These are phyloP conservation scores for Cladosporium sp. DNA, from an alignment of 2,329 filamentous ascomycete species.

Conservation along the genomic window DNA sequence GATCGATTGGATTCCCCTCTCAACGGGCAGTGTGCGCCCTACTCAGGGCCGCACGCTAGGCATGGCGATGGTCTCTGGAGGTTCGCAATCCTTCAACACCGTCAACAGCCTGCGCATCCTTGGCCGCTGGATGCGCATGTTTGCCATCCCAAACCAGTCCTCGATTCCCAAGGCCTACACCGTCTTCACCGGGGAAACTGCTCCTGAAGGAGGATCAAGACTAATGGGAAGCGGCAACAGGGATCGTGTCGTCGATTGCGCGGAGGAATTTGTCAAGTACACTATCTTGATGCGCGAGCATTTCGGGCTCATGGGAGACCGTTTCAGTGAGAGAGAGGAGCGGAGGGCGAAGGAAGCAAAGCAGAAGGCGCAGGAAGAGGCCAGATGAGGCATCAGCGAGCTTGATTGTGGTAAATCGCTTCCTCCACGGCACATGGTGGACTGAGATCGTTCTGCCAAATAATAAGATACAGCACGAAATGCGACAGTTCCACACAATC, in stretches of 20 bases:
- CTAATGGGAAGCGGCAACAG: constrained; percentile 32
- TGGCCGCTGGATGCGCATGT: constrained; percentile 57
- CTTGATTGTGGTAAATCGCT: not conserved
- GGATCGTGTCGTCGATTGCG: constrained; percentile 42
- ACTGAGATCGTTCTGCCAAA: not conserved
- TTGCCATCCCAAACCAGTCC: constrained; percentile 64
- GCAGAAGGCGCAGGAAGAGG: not conserved
- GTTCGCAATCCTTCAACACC: constrained; percentile 68
- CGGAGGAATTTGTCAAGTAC: constrained; percentile 72
- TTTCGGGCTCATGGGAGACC: constrained; percentile 62
- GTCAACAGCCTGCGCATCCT: constrained; percentile 67
- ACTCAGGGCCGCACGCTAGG: constrained; percentile 67
- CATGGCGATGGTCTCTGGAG: constrained; percentile 64
- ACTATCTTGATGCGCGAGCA: constrained; percentile 66
- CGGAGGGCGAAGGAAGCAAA: constrained; percentile 11
- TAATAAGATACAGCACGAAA: not conserved
- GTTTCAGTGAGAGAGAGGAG: constrained; percentile 59
- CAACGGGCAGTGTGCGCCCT: constrained; percentile 62
- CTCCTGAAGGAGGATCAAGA: constrained; percentile 33
- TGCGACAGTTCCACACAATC: not conserved
- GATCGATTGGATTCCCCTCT: constrained; percentile 70
- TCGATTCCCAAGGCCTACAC: constrained; percentile 66
- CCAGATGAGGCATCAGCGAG: not conserved
- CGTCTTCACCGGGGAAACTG: constrained; percentile 48
- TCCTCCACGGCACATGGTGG: not conserved